Conservation (phyloP, 2,329 filamentous ascomycete genomes). For the Coniochaeta sp. region DNA sequence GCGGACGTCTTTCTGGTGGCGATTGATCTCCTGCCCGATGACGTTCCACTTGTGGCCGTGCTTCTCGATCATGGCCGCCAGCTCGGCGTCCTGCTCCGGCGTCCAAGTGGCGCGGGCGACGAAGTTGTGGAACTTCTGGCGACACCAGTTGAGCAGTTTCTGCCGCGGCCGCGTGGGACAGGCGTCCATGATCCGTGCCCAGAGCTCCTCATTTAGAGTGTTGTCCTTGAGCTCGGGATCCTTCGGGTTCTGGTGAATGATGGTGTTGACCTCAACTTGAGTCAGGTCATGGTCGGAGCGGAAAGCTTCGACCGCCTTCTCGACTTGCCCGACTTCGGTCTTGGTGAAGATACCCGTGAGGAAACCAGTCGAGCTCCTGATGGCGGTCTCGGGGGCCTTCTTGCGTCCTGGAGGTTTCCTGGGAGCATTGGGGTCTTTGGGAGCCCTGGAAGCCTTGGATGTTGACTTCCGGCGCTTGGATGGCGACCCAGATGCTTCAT, state of each 20-base stretch:
- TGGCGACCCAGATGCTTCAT: neutral
- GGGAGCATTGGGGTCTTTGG: neutral
- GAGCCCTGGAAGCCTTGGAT: neutral
- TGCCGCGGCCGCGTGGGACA: slow-evolving; percentile 44
- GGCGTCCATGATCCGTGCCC: slow-evolving; percentile 38
- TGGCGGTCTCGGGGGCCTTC: neutral
- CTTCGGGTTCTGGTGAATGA: slow-evolving; percentile 14
- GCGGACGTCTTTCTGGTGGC: slow-evolving; percentile 58
- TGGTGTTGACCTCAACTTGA: slow-evolving; percentile 10
- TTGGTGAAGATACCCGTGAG: neutral
- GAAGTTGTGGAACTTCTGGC: slow-evolving; percentile 61
- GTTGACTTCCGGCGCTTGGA: neutral
- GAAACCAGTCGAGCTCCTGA: neutral
- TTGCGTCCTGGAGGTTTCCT: neutral
- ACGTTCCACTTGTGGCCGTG: slow-evolving; percentile 52
- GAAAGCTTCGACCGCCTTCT: neutral
- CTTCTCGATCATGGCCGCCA: slow-evolving; percentile 38
- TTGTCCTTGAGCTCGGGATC: slow-evolving; percentile 5
- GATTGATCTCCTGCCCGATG: slow-evolving; percentile 55
- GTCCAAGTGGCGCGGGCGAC: slow-evolving; percentile 54
- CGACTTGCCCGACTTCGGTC: neutral
- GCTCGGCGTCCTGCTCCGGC: slow-evolving; percentile 47
- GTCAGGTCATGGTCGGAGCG: slow-evolving; percentile 6
- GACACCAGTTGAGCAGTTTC: slow-evolving; percentile 48
- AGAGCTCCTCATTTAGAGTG: slow-evolving; percentile 35